phyloP scores from a whole-genome alignment of 805 yeast genomes.

The Yarrowia alimentaria region DNA sequence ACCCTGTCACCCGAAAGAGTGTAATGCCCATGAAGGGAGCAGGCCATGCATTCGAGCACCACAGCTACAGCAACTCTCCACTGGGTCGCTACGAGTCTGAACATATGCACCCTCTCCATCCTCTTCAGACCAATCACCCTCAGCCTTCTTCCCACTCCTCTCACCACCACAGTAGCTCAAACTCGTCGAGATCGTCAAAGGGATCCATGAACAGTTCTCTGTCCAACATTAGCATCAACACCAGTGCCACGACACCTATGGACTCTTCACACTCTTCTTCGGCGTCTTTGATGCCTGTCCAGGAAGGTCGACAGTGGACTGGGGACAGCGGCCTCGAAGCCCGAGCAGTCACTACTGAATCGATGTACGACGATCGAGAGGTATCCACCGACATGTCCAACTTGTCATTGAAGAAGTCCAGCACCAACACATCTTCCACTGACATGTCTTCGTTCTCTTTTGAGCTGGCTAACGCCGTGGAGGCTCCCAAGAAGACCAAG shows the following conservation, averaged over 20 bases:
- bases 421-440: too few relatives aligned
- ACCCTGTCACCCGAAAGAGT: constrained; percentile 18
- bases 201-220: background rate
- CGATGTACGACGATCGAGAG: too few relatives aligned
- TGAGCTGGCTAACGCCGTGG: constrained; percentile 1
- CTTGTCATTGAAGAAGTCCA: too few relatives aligned
- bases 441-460: constrained; percentile 5
- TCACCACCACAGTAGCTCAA: too few relatives aligned
- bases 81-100: too few relatives aligned
- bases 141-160: too few relatives aligned
- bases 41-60: background rate
- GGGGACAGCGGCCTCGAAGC: too few relatives aligned
- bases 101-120: too few relatives aligned
- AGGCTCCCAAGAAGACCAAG: constrained; percentile 1
- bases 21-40: constrained; percentile 25
- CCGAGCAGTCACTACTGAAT: too few relatives aligned
- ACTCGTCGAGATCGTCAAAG: constrained; percentile 16
- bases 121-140: too few relatives aligned
- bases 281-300: constrained; percentile 14
- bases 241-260: constrained; percentile 22
- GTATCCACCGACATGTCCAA: too few relatives aligned
- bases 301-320: too few relatives aligned
- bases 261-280: constrained; percentile 10
- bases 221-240: constrained; percentile 19
- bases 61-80: background rate